Base-by-base conservation (phyloP, 2,329 filamentous ascomycete genomes). In the Colletotrichum theobromicola region DNA sequence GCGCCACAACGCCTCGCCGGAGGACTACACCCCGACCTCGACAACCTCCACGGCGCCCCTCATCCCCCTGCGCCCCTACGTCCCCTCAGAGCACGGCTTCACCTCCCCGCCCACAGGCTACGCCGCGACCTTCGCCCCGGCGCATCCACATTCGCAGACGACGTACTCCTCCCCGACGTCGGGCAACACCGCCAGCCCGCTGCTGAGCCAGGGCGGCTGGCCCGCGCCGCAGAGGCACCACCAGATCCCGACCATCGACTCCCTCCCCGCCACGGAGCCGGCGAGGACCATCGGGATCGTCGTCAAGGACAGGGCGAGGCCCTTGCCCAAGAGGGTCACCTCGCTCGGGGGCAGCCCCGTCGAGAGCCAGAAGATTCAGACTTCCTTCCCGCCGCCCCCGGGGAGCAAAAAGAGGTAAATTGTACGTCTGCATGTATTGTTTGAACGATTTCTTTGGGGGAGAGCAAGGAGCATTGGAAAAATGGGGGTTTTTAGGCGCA, bases 351-450 rank as follows among this genome's bases (percentile, higher is more conserved):
- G 79, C 67, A 78, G 81, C 74, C 85, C 85, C 1, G 81, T 83
- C 0, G 84, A 86, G 79, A 78, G 73, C 8, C 79, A 79, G 24
- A 82, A 78, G 69, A 82, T 87, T 21, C 82, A 83, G 78, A 83
- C 81, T 10, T 80, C 80, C 4, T 88, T 88, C 76, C 81, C 83
- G 35, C 83, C 83, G 26, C 85, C 85, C 16, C 85, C 85, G 42
- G 79, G 78, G 32, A 76, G 76, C 6, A 80, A 77, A 50, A 75
- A 60, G 37, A 75, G 73, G 21, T 75, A 26, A 30, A 24, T 9
- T 10, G 18, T 34, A 24, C 10, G 24, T 34, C 50, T 18, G 62
- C n/a, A 7, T 34, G 5, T 26, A 8, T 30, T 7, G 7, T 34
- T 24, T 15, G 18, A 34, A 2, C 28, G 13, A 1, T 42, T n/a